Evolutionary conservation across 2,329 filamentous ascomycete species (phyloP), one percentile per base, ranked within the genome.

Genomic region (Trichoderma cornu-damae): DNA sequence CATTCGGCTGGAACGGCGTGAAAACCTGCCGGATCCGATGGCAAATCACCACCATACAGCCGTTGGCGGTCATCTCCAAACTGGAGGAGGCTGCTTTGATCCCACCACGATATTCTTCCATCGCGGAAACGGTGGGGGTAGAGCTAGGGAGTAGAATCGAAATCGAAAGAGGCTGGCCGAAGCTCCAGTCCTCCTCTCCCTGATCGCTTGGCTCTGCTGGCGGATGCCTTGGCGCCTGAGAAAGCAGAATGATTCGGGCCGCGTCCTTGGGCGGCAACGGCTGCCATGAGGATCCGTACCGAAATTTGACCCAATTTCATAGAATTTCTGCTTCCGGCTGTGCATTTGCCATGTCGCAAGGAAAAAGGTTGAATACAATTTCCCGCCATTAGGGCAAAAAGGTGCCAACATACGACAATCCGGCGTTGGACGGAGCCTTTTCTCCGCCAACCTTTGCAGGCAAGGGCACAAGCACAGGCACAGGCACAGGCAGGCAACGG

Each of bases 311-410:
- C 84, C 73, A 2, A 67, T 65, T 61, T 77, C 80, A 65, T 84
- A 79, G 71, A 81, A 85, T 26, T 71, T 72, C 59, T 81, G 78
- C 16, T 70, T 66, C 16, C 79, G 76, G 60, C 74, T 77, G 65
- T 88, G 84, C 35, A 88, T 72, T 64, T 87, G 87, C 82, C 82
- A 87, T 0, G 83, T 84, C 0, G 80, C 79, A 1, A 85, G 69
- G 1, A 69, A 87, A 88, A 20, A 87, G 76, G 34, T n/a, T n/a
- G n/a, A n/a, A n/a, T n/a, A 83, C 64, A 34, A 72, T 87, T 85
- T 3, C 77, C 80, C 0, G 73, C 79, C 40, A 88, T 83, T 37
- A 85, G 81, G 4, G 77, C 78, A 28, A 86, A 28, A 86, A 80
- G 2, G 85, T 88, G 2, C 82, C 84, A 0, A 79, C 74, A 58